These are phyloP conservation scores for Gossypium turneri DNA, from an alignment of 345 rosid genomes.

Conservation along the genomic window DNA sequence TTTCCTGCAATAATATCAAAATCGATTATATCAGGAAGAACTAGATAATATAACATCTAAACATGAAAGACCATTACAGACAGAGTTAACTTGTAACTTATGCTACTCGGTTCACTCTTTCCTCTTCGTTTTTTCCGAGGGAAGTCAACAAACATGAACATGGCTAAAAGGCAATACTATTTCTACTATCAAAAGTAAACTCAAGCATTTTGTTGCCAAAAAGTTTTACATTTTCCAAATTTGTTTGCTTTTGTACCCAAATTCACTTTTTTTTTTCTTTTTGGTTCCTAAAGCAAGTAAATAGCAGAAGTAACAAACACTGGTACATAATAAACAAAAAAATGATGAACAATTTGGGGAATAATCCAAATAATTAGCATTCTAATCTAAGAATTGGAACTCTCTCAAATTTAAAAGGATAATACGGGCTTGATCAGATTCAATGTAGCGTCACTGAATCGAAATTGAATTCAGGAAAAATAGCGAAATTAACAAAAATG, in stretches of 20 bases:
- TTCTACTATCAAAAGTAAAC: not conserved
- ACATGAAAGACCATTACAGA: not conserved
- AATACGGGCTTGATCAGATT: not conserved
- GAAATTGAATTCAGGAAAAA: not conserved
- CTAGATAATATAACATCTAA: not conserved
- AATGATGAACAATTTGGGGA: not conserved
- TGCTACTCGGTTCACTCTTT: not conserved
- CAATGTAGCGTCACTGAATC: not conserved
- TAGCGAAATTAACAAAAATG: not conserved
- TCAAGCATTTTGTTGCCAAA: not conserved
- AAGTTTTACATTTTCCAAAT: not conserved
- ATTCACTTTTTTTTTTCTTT: not conserved
- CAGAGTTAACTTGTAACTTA: not conserved
- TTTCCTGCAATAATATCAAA: constrained; percentile 30
- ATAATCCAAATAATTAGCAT: not conserved
- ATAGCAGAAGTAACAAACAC: not conserved
- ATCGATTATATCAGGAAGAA: not conserved
- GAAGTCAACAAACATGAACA: not conserved
- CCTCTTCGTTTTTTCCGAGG: not conserved
- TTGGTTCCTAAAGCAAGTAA: not conserved
- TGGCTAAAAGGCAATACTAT: not conserved
- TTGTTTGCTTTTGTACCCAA: not conserved
- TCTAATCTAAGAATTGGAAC: not conserved
- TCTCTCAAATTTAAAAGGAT: not conserved
- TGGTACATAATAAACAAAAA: not conserved